These are phyloP conservation scores for Trifolium dubium DNA, from an alignment of 306 rosid genomes.

Conservation along the genomic window DNA sequence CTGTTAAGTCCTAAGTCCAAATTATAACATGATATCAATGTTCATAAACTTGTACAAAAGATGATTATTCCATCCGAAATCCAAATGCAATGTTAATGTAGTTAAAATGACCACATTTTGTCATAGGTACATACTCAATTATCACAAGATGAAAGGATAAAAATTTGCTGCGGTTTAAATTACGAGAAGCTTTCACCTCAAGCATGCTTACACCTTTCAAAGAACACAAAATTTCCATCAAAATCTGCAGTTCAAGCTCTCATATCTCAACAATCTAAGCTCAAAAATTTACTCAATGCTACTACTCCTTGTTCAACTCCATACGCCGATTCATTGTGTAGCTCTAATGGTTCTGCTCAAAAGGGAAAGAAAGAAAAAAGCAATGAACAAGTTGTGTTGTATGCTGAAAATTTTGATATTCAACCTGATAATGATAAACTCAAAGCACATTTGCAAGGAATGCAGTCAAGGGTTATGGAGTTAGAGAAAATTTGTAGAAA, in stretches of 20 bases:
- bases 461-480: slow-evolving; percentile 89
- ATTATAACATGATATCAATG: background rate
- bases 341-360: slow-evolving; percentile 39
- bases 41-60: background rate
- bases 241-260: slow-evolving; percentile 68
- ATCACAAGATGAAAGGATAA: slow-evolving; percentile 76
- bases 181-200: slow-evolving; percentile 80
- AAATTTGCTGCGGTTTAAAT: slow-evolving; percentile 69
- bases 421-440: slow-evolving; percentile 64
- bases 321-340: slow-evolving; percentile 46
- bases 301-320: slow-evolving; percentile 48
- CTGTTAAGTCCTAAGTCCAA: background rate
- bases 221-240: slow-evolving; percentile 71
- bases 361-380: slow-evolving; percentile 53
- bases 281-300: slow-evolving; percentile 58
- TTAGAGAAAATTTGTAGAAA: slow-evolving; percentile 80
- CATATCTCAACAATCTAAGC: slow-evolving; percentile 68
- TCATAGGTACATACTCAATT: slow-evolving; percentile 80
- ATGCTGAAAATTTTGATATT: slow-evolving; percentile 61
- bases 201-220: slow-evolving; percentile 62
- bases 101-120: slow-evolving; percentile 38
- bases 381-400: slow-evolving; percentile 61
- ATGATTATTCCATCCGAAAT: slow-evolving; percentile 8
- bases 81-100: slow-evolving; percentile 4
- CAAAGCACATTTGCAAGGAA: slow-evolving; percentile 79